Percentiles rank a stretch among this genome's conserved stretches.
Evolutionary conservation across 2,329 filamentous ascomycete species (phyloP).

Genomic region (Aspergillus vadensis): DNA sequence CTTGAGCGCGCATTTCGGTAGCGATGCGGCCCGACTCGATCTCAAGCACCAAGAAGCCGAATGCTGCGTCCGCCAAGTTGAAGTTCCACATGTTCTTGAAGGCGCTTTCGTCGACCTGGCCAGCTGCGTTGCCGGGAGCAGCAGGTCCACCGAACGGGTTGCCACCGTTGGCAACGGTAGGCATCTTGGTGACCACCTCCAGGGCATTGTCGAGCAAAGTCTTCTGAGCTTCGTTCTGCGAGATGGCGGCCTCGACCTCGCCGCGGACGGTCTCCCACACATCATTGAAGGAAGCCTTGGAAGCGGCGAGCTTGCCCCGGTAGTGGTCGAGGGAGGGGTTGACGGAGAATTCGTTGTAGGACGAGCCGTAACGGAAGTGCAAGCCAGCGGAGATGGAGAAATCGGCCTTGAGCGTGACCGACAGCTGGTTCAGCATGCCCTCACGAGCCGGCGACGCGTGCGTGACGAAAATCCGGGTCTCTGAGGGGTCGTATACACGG

Average conservation of each 20-base stretch:
- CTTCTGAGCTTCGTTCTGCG: conserved; percentile 91
- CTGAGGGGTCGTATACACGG: conserved; percentile 95
- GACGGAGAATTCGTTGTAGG: conserved; percentile 99
- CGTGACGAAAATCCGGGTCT: conserved; percentile 94
- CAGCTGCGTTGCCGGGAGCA: conserved; percentile 68
- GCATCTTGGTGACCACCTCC: conserved; percentile 97
- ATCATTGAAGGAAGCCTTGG: conserved; percentile 97
- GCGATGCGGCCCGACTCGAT: conserved; percentile 94
- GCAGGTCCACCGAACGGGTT: conserved; percentile 93
- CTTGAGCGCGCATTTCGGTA: conserved; percentile 97
- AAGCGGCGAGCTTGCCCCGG: conserved; percentile 94
- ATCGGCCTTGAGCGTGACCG: conserved; percentile 94
- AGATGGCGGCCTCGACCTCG: conserved; percentile 92
- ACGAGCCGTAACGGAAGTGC: conserved; percentile 98
- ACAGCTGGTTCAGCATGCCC: conserved; percentile 95
- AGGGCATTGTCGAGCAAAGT: conserved; percentile 88
- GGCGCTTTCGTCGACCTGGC: conserved; percentile 94
- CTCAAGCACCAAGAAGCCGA: conserved; percentile 92
- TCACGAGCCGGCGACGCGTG: conserved; percentile 96
- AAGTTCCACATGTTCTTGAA: conserved; percentile 99
- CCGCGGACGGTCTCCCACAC: conserved; percentile 98
- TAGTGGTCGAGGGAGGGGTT: conserved; percentile 98
- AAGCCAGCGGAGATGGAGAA: conserved; percentile 97
- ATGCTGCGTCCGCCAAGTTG: conserved; percentile 94
- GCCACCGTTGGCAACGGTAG: conserved; percentile 86